Evolutionary conservation across 2,329 filamentous ascomycete species (phyloP).

Genomic region (Aspergillus clavatus): DNA sequence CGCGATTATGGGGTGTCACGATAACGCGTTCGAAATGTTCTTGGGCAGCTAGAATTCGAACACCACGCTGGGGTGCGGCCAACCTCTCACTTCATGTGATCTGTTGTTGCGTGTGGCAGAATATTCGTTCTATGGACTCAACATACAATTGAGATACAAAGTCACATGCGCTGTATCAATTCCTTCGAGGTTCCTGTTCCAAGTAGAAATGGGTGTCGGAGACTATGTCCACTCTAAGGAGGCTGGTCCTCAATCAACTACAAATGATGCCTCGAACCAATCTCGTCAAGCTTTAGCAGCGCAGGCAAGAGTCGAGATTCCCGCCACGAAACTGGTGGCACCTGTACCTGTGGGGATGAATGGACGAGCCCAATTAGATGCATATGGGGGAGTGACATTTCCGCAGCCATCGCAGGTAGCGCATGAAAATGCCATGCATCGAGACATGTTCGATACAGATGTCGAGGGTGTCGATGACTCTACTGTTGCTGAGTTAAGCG

Average conservation of each 20-base stretch:
- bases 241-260: slow-evolving; percentile 24
- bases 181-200: slow-evolving; percentile 1
- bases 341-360: slow-evolving; percentile 14
- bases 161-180: neutral
- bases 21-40: neutral
- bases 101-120: no score
- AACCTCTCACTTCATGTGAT: no score
- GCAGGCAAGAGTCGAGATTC: slow-evolving; percentile 32
- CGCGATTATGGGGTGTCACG: slow-evolving; percentile 15
- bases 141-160: no score
- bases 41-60: slow-evolving; percentile 7
- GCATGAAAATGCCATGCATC: slow-evolving; percentile 15
- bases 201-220: slow-evolving; percentile 36
- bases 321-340: slow-evolving; percentile 23
- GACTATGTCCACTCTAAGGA: slow-evolving; percentile 41
- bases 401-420: slow-evolving; percentile 15
- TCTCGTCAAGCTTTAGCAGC: slow-evolving; percentile 32
- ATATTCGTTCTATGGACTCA: no score
- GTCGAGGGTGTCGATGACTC: slow-evolving; percentile 43
- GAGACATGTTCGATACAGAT: slow-evolving; percentile 41
- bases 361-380: slow-evolving; percentile 13
- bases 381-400: slow-evolving; percentile 15
- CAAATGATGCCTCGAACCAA: slow-evolving; percentile 20
- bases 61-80: neutral
- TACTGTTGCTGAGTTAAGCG: slow-evolving; percentile 37